These are phyloP conservation scores for Hypholoma fasciculare DNA, from an alignment of 768 basidiomycete genomes.

Conservation along the genomic window DNA sequence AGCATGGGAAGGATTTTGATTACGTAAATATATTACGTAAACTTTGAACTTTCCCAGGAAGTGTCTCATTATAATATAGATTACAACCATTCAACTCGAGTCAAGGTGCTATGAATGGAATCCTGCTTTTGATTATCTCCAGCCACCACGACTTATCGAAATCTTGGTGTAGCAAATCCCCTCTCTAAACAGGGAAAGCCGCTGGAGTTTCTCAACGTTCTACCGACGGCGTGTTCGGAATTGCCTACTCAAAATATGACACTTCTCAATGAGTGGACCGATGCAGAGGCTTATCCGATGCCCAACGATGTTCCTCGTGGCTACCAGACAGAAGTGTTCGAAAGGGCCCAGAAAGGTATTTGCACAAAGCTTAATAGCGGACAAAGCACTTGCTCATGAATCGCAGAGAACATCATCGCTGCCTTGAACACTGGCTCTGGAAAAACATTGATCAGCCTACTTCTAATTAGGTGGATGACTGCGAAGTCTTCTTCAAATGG, in stretches of 20 bases:
- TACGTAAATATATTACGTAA: no score
- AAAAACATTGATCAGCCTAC: slow-evolving; percentile 73
- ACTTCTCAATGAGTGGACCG: no score
- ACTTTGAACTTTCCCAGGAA: no score
- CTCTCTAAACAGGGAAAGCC: no score
- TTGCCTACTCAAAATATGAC: not conserved
- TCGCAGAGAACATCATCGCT: slow-evolving; percentile 64
- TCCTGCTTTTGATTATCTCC: slow-evolving; percentile 1
- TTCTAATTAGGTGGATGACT: slow-evolving; percentile 78
- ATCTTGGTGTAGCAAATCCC: no score
- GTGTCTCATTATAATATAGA: no score
- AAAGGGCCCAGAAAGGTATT: slow-evolving; percentile 53
- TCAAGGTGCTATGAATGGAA: slow-evolving; percentile 4
- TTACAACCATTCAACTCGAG: not conserved
- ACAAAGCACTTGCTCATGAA: no score
- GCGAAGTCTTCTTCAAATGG: slow-evolving; percentile 45
- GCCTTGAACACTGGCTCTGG: slow-evolving; percentile 78
- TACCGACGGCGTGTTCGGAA: not conserved
- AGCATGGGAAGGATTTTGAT: no score
- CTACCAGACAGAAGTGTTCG: slow-evolving; percentile 75
- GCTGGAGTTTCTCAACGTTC: no score
- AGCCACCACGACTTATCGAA: not conserved
- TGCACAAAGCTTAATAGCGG: not conserved
- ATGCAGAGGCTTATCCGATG: not conserved
- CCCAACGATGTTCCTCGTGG: slow-evolving; percentile 33